phyloP scores from a whole-genome alignment of 768 basidiomycete genomes.

The Hericium coralloides region DNA sequence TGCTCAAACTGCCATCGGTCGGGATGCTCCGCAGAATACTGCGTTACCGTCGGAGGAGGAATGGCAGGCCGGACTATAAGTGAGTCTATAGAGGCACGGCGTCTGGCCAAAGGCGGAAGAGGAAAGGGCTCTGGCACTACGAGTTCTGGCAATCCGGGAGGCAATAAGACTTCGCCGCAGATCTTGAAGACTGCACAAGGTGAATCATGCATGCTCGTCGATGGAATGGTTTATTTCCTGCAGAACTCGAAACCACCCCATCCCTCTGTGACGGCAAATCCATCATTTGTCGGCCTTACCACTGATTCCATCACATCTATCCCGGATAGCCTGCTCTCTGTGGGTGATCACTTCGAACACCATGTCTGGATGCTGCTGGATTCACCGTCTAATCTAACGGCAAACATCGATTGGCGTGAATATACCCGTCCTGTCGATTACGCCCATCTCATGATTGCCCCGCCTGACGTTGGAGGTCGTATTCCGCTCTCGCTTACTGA shows the following conservation, averaged over 20 bases:
- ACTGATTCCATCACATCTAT: not conserved
- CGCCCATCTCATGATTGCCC: not conserved
- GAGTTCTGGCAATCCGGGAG: too few relatives aligned
- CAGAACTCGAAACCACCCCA: not conserved
- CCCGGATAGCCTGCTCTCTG: not conserved
- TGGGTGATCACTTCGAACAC: not conserved
- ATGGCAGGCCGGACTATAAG: not conserved
- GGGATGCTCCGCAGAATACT: not conserved
- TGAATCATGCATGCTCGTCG: not conserved
- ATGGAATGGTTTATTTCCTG: not conserved
- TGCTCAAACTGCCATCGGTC: conserved; percentile 1
- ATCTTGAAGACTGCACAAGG: not conserved
- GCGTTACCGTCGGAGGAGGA: not conserved
- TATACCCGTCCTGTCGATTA: not conserved
- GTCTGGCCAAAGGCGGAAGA: not conserved
- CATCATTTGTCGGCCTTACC: not conserved
- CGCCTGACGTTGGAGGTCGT: not conserved
- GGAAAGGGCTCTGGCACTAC: not conserved
- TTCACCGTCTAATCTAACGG: too few relatives aligned
- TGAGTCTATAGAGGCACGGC: not conserved
- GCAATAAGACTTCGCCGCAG: not conserved
- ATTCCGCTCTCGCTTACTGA: conserved; percentile 1
- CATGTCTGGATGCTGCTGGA: not conserved
- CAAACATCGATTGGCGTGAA: not conserved
- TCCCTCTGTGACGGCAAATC: not conserved